Evolutionary conservation across 1,284 basidiomycete genomes (phyloP), one percentile per base, ranked within the genome.

Genomic region (Fomitopsis pinicola): DNA sequence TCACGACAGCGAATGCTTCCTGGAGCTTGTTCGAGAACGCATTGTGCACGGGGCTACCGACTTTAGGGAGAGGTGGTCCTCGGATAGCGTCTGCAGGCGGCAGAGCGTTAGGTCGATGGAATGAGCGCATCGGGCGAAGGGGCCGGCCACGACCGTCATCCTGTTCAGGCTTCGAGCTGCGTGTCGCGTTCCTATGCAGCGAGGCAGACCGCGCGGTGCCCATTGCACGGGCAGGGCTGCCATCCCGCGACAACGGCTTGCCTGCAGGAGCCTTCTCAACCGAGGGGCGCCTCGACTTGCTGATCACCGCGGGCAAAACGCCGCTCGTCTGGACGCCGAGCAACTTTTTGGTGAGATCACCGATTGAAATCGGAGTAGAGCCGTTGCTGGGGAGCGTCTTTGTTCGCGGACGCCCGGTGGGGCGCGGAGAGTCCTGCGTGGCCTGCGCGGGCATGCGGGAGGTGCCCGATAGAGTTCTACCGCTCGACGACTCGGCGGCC

Each of bases 341-440:
- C 59, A 91, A 73, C 68, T 83, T 85, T 70, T 75, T 78, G 9
- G 82, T 79, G 62, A 91, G 74, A 61, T 88, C 88, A 33, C 87
- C 85, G 5, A 80, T 74, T 3, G 81, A 77, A 63, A 89, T 80
- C 1, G 79, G 74, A 58, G 73, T 76, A 19, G 69, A 60, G 15
- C 74, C 64, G 62, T 70, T 75, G 62, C 79, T 76, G 44, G 82
- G 80, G 48, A 83, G 66, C 4, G 82, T 83, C 68, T 76, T 76
- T 2, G 80, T 81, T 55, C 82, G 76, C 44, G 77, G 73, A 6
- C 82, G 78, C 53, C 66, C 69, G 17, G 67, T 42, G 4, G 73
- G 71, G 42, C 68, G 72, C 35, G 77, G 63, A 33, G 78, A 77
- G 64, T 80, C 78, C 55, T 76, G 75, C 55, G 59, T 48, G 59